These are phyloP conservation scores for Parmales sp. DNA, from an alignment of 108 stramenopile genomes.

Conservation along the genomic window DNA sequence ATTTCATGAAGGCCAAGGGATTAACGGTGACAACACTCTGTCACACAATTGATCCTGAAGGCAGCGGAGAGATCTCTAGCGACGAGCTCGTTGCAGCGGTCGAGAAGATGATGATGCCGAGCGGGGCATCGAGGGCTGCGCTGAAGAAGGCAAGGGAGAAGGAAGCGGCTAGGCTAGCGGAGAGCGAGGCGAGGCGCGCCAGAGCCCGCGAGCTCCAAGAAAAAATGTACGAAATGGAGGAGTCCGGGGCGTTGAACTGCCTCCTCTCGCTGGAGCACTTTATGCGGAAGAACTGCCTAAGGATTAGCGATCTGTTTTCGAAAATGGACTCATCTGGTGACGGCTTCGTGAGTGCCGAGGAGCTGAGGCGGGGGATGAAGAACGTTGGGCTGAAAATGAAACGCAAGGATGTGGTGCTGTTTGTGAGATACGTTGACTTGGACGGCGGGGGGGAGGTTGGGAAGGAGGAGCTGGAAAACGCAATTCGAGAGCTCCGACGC, in stretches of 20 bases:
- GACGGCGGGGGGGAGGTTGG: not conserved
- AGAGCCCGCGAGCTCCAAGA: not conserved
- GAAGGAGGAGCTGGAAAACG: not conserved
- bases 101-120: conserved; percentile 4
- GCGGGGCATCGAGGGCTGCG: not conserved
- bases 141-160: not conserved
- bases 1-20: conserved; percentile 7
- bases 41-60: not conserved
- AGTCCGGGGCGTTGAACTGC: not conserved
- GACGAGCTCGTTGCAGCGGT: not conserved
- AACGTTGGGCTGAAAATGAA: not conserved
- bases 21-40: conserved; percentile 6
- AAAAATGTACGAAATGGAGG: conserved; percentile 8
- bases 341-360: not conserved
- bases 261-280: not conserved
- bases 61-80: not conserved
- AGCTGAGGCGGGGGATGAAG: conserved; percentile 1
- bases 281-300: not conserved
- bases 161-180: not conserved
- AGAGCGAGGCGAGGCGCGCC: not conserved
- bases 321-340: conserved; percentile 2
- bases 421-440: not conserved
- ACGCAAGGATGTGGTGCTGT: not conserved
- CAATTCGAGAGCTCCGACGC: not conserved
- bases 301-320: not conserved